Percentiles rank a stretch among this genome's conserved stretches.
These are phyloP conservation scores for Capillidium heterosporum DNA, from an alignment of 371 early-diverging fungal genomes.

Conservation along the genomic window DNA sequence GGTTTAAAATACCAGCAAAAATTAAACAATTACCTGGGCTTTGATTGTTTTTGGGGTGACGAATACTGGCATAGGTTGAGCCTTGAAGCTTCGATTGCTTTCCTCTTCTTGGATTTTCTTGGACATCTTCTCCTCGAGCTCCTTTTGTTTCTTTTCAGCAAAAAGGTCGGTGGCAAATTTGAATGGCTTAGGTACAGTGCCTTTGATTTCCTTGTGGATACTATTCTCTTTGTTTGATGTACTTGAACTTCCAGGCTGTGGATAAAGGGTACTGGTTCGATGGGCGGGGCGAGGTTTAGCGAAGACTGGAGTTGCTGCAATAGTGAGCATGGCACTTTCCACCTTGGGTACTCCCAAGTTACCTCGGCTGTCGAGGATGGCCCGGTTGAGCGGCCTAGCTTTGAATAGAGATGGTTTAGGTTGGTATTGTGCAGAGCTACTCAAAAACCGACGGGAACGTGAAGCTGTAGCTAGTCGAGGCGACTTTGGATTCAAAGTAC, in stretches of 20 bases:
- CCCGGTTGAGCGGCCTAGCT: background rate
- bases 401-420: background rate
- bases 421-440: too few species aligned
- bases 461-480: background rate
- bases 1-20: too few species aligned
- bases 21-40: too few species aligned
- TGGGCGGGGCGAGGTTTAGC: background rate
- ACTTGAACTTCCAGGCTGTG: too few species aligned
- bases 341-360: background rate
- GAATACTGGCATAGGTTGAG: conserved; percentile 7
- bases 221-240: background rate
- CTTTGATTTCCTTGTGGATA: background rate
- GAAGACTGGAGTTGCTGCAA: background rate
- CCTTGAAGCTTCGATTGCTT: background rate
- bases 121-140: background rate
- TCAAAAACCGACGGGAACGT: too few species aligned
- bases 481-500: background rate
- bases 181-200: background rate
- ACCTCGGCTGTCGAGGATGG: background rate
- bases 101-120: background rate
- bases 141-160: background rate
- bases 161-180: background rate
- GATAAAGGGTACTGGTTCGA: too few species aligned
- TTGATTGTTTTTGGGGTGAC: too few species aligned
- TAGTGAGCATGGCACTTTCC: background rate